These are phyloP conservation scores for Daedaleopsis sinensis DNA, from an alignment of 768 basidiomycete genomes.

Conservation along the genomic window DNA sequence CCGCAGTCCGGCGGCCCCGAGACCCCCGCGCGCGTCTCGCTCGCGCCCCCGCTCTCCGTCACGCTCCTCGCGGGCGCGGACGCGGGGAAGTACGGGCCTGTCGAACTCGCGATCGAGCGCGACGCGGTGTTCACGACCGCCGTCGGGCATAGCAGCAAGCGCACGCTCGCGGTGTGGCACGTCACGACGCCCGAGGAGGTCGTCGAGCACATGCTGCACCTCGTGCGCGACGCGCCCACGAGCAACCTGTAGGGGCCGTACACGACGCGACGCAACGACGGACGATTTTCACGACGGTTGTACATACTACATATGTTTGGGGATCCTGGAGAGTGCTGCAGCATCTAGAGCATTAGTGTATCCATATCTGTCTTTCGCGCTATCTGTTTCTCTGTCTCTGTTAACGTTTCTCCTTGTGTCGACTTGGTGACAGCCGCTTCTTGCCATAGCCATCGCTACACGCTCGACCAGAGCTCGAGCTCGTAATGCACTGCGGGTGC, in stretches of 20 bases:
- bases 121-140: conserved; percentile 89
- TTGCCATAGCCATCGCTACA: too few species aligned
- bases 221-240: conserved; percentile 40
- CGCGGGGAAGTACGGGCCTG: conserved; percentile 39
- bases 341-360: background rate
- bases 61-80: conserved; percentile 35
- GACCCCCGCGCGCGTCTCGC: conserved; percentile 23
- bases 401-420: background rate
- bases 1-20: conserved; percentile 28
- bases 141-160: conserved; percentile 88
- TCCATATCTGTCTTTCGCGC: background rate
- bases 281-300: too few species aligned
- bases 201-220: conserved; percentile 73
- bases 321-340: too few species aligned
- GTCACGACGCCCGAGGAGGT: conserved; percentile 88
- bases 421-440: too few species aligned
- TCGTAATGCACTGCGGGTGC: too few species aligned
- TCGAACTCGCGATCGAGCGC: conserved; percentile 64
- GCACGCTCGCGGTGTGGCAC: conserved; percentile 91
- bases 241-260: conserved; percentile 7
- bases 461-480: too few species aligned
- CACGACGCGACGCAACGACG: too few species aligned
- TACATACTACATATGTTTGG: too few species aligned
- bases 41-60: conserved; percentile 61
- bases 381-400: background rate